Evolutionary conservation across 2,329 filamentous ascomycete genomes (phyloP).

Genomic region (Penicillium rolfsii): DNA sequence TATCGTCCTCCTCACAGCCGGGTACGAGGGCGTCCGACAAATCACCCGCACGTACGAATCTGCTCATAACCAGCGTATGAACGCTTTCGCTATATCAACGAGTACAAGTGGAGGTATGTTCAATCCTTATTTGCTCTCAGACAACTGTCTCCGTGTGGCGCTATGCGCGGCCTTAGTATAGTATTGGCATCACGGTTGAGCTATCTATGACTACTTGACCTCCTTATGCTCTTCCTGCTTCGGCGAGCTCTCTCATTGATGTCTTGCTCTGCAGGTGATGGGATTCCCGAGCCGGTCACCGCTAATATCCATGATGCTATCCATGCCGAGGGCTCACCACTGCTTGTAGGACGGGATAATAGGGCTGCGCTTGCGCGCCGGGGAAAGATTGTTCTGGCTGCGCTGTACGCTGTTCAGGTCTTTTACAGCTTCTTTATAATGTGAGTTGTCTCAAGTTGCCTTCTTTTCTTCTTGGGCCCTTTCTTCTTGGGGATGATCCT

Average conservation of each 20-base stretch:
- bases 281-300: constrained; percentile 36
- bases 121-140: constrained; percentile 12
- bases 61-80: constrained; percentile 55
- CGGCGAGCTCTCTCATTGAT: constrained; percentile 34
- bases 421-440: constrained; percentile 99
- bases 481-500: background rate
- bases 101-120: constrained; percentile 38
- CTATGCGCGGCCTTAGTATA: constrained; percentile 9
- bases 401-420: constrained; percentile 87
- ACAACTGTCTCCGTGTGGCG: background rate
- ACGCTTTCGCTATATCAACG: constrained; percentile 45
- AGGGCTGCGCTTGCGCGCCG: constrained; percentile 64
- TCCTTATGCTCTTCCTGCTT: constrained; percentile 17
- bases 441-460: constrained; percentile 60
- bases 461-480: background rate
- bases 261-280: constrained; percentile 40
- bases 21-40: constrained; percentile 87
- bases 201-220: constrained; percentile 10
- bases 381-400: constrained; percentile 76
- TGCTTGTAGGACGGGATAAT: constrained; percentile 72
- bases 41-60: constrained; percentile 75
- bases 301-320: constrained; percentile 28
- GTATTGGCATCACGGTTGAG: constrained; percentile 16
- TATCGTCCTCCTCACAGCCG: constrained; percentile 81
- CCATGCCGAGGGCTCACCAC: constrained; percentile 65